Percentiles rank a stretch among this genome's conserved stretches.
Evolutionary conservation across 805 yeast genomes (phyloP).

Genomic region (Candida krabiensis): DNA sequence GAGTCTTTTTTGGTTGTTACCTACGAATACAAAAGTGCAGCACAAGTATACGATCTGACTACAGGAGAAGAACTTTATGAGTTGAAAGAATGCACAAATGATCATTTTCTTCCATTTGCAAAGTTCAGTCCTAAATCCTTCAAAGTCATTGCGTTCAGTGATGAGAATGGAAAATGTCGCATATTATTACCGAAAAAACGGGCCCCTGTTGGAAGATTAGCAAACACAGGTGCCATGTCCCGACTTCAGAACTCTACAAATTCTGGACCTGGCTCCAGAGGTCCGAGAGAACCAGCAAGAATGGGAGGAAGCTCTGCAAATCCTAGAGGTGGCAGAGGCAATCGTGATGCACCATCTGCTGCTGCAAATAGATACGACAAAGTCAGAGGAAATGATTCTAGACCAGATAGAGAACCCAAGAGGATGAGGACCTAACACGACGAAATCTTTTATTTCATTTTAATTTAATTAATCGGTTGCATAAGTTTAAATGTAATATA

Average conservation of each 20-base stretch:
- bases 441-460: background rate
- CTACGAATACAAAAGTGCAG: slow-evolving; percentile 39
- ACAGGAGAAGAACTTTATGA: slow-evolving; percentile 24
- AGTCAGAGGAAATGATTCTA: slow-evolving; percentile 1
- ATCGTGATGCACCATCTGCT: background rate
- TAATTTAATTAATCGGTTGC: no score
- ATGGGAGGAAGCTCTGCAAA: background rate
- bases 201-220: slow-evolving; percentile 3
- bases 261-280: slow-evolving; percentile 2
- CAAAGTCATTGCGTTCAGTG: slow-evolving; percentile 20
- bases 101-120: slow-evolving; percentile 13
- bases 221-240: slow-evolving; percentile 1
- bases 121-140: slow-evolving; percentile 20
- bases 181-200: slow-evolving; percentile 14
- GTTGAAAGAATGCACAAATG: slow-evolving; percentile 28
- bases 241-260: background rate
- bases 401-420: slow-evolving; percentile 6
- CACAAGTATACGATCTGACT: slow-evolving; percentile 35
- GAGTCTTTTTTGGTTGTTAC: slow-evolving; percentile 40
- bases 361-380: background rate
- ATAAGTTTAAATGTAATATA: background rate
- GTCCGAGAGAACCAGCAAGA: background rate
- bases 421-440: slow-evolving; percentile 8
- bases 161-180: slow-evolving; percentile 16
- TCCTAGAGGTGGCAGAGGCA: background rate